Percentiles rank a stretch among this genome's conserved stretches.
Evolutionary conservation across 2,329 filamentous ascomycete species (phyloP).

Genomic region (Hirsutella minnesotensis): DNA sequence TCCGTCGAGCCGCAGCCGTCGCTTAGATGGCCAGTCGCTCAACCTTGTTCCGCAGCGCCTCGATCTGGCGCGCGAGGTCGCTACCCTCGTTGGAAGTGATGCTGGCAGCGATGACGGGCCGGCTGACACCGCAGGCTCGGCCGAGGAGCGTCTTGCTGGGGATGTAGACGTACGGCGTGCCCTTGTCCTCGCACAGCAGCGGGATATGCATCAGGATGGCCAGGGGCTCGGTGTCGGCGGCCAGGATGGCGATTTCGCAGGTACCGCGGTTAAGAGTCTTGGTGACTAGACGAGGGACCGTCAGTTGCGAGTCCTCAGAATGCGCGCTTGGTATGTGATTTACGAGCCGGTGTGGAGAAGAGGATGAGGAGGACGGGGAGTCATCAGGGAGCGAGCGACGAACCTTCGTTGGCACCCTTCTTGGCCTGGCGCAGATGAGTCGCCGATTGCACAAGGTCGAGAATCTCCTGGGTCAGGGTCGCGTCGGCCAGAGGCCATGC

Average conservation of each 20-base stretch:
- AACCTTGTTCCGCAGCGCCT: conserved; percentile 84
- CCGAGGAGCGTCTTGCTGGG: conserved; percentile 75
- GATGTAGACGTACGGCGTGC: conserved; percentile 54
- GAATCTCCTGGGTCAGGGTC: conserved; percentile 66
- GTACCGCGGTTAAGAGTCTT: conserved; percentile 89
- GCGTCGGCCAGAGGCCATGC: conserved; percentile 65
- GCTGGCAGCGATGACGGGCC: conserved; percentile 73
- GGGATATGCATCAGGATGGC: conserved; percentile 85
- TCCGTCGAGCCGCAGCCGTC: background rate
- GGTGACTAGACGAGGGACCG: conserved; percentile 32
- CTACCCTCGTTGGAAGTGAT: conserved; percentile 90
- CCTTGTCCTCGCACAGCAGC: conserved; percentile 75
- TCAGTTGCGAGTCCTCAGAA: conserved; percentile 2
- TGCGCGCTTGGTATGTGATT: background rate
- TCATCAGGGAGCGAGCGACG: conserved; percentile 6
- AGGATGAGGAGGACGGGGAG: too few relatives aligned
- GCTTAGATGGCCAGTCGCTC: conserved; percentile 86
- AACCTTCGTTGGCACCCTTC: conserved; percentile 74
- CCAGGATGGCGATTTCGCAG: conserved; percentile 77
- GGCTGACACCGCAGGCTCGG: conserved; percentile 78
- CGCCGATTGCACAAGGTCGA: conserved; percentile 68
- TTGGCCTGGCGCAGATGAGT: conserved; percentile 62
- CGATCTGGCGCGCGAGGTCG: conserved; percentile 80
- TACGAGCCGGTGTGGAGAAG: too few relatives aligned
- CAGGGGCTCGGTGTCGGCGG: conserved; percentile 77